Conservation (phyloP, 179 eudicot species). For the Sideroxylon spinosum region DNA sequence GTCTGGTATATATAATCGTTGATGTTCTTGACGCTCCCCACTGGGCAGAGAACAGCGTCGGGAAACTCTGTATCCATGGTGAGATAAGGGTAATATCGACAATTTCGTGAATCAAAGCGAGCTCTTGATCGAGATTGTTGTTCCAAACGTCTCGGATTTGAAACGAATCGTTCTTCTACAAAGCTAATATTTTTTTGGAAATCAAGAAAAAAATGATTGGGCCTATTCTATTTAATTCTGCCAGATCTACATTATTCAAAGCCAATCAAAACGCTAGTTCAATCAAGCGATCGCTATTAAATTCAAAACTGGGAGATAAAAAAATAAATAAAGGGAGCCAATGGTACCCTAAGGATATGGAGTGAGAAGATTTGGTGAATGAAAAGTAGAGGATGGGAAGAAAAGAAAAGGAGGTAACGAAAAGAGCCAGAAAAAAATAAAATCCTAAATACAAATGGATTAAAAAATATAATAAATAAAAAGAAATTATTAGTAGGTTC, state of each 20-base stretch:
- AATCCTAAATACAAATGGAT: too few species aligned
- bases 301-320: too few species aligned
- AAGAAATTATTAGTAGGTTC: too few species aligned
- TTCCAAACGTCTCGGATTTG: slow-evolving; percentile 52
- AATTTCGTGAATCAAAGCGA: slow-evolving; percentile 37
- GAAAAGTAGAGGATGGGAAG: too few species aligned
- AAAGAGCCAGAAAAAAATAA: too few species aligned
- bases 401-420: too few species aligned
- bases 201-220: background rate
- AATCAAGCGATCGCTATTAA: background rate
- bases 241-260: slow-evolving; percentile 8
- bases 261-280: background rate
- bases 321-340: too few species aligned
- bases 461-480: too few species aligned
- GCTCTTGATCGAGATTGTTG: slow-evolving; percentile 43
- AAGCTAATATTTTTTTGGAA: slow-evolving; percentile 30
- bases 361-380: too few species aligned
- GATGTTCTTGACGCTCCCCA: slow-evolving; percentile 35
- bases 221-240: too few species aligned
- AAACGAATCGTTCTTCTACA: slow-evolving; percentile 45
- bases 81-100: slow-evolving; percentile 48
- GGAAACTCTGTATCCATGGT: slow-evolving; percentile 67
- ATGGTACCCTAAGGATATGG: too few species aligned
- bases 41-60: slow-evolving; percentile 38
- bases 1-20: slow-evolving; percentile 42